Conservation (phyloP, 257 asterid genomes). For the Solanum sitiens region DNA sequence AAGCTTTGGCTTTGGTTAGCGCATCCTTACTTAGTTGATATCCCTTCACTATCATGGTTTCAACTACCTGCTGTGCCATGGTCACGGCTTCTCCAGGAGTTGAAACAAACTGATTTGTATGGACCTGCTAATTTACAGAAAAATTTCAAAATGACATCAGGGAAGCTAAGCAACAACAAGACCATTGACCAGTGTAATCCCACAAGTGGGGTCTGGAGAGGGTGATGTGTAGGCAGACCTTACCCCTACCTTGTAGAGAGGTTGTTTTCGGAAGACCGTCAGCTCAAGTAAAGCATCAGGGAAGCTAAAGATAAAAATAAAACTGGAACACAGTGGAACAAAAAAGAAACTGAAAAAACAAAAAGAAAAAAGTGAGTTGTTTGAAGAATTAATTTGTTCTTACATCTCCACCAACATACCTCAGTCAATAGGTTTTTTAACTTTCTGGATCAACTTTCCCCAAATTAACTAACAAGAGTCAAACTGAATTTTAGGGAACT, state of each 20-base stretch:
- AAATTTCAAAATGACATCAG: not conserved
- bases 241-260: not conserved
- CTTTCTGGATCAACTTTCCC: not conserved
- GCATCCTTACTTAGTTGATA: slow-evolving; percentile 47
- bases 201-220: not conserved
- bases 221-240: not conserved
- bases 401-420: not conserved
- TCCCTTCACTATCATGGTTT: slow-evolving; percentile 46
- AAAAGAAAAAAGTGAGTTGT: not conserved
- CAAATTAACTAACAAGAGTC: not conserved
- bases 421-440: not conserved
- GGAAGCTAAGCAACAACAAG: not conserved
- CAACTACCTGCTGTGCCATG: slow-evolving; percentile 36
- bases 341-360: not conserved
- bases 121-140: slow-evolving; percentile 12
- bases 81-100: slow-evolving; percentile 48
- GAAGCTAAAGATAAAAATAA: not conserved
- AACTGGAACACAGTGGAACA: not conserved
- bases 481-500: not conserved
- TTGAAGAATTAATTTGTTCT: not conserved
- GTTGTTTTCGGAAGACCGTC: not conserved
- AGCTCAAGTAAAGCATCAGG: not conserved
- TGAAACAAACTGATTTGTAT: slow-evolving; percentile 21
- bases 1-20: slow-evolving; percentile 46
- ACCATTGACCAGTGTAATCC: not conserved